phyloP scores from a whole-genome alignment of 148 eudicot species.

The Fallopia convolvulus region DNA sequence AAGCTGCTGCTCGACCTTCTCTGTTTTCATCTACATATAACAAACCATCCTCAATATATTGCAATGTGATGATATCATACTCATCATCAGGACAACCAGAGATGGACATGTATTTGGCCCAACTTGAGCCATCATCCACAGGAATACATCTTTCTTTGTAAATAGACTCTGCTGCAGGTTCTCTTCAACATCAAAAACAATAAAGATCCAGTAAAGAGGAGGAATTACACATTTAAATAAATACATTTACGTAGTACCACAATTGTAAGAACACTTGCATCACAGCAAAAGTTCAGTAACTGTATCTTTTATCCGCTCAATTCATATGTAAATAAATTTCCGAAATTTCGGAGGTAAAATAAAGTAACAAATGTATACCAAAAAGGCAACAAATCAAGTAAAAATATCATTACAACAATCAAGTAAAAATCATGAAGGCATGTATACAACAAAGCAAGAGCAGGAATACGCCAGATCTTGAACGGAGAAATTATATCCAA shows the following conservation, averaged over 20 bases:
- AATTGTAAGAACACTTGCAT: not conserved
- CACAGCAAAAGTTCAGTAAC: not conserved
- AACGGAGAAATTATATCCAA: not conserved
- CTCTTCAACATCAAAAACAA: slow-evolving; percentile 51
- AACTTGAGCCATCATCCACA: slow-evolving; percentile 77
- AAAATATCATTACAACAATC: no score
- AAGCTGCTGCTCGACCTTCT: slow-evolving; percentile 84
- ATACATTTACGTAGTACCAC: not conserved
- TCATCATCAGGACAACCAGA: slow-evolving; percentile 87
- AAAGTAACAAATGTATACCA: not conserved
- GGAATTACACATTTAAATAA: not conserved
- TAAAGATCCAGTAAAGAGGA: not conserved
- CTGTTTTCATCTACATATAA: slow-evolving; percentile 81
- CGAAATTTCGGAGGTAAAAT: not conserved
- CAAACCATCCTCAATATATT: slow-evolving; percentile 89
- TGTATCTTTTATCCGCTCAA: no score
- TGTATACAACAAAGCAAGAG: not conserved
- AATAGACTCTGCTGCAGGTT: slow-evolving; percentile 76
- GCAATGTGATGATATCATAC: slow-evolving; percentile 81
- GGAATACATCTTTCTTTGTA: slow-evolving; percentile 88
- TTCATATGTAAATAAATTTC: not conserved
- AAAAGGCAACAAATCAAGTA: not conserved
- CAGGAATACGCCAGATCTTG: not conserved
- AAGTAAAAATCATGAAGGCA: no score
- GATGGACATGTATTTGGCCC: slow-evolving; percentile 96